Evolutionary conservation across 306 rosid genomes (phyloP), one percentile per base, ranked within the genome.

Genomic region (Quercus glauca): DNA sequence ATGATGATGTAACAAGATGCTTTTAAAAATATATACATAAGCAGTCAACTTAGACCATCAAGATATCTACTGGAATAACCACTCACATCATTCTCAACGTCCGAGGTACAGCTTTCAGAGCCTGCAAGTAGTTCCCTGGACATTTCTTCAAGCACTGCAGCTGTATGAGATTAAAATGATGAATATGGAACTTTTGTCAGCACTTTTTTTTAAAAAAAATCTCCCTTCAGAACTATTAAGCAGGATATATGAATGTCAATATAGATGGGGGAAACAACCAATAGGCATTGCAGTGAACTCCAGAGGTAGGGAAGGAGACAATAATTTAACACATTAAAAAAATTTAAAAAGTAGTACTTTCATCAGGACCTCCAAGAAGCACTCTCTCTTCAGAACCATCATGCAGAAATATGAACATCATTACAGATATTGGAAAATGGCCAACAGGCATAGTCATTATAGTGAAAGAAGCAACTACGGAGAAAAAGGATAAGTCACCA

Each of bases 71-170:
- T 61, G 65, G 43, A 78, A 60, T 55, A 71, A 79, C 17, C 74
- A 84, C 96, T 90, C 87, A 95, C 99, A 95, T 91, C 99, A 95
- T 90, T 82, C 99, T 91, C 89, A 93, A 86, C 69, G 99, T 95
- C 86, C 99, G 84, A 25, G 99, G 99, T 85, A 95, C 86, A 76
- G 91, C 86, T 88, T 86, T 91, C 85, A 95, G 83, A 74, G 98
- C 97, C 86, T 90, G 99, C 89, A 91, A 77, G 83, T 88, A 79
- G 85, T 93, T 95, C 80, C 93, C 93, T 29, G 98, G 96, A 78
- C 89, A 89, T 84, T 87, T 92, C 87, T 88, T 90, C 85, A 93
- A 84, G 79, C 92, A 79, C 67, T 95, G 95, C 73, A 95, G 88
- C 99, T 95, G 92, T 76, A 88, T 64, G 65, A 82, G 79, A 79